These are phyloP conservation scores for Kodamaea arcana DNA, from an alignment of 1,139 yeast genomes.

Conservation along the genomic window DNA sequence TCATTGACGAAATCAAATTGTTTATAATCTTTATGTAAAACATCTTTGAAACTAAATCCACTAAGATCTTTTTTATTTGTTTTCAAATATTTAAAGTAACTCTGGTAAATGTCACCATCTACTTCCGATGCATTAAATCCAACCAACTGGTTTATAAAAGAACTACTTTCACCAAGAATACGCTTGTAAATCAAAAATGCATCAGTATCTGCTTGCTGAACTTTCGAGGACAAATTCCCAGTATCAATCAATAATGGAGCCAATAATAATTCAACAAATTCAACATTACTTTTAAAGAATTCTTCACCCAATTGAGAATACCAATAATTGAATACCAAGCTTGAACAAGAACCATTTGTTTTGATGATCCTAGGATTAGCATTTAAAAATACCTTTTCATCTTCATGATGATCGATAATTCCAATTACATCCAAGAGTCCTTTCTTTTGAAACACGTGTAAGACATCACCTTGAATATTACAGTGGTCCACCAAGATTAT, in stretches of 20 bases:
- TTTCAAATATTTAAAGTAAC: constrained; percentile 31
- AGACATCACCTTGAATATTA: constrained; percentile 51
- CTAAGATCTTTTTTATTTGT: constrained; percentile 57
- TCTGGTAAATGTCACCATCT: constrained; percentile 7
- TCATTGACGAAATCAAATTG: constrained; percentile 50
- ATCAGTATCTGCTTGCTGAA: constrained; percentile 49
- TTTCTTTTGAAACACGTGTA: constrained; percentile 19
- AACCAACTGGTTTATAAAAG: background rate
- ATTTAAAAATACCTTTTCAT: constrained; percentile 48
- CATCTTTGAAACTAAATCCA: constrained; percentile 55
- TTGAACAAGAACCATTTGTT: constrained; percentile 73
- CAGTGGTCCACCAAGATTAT: constrained; percentile 82
- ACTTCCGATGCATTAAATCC: constrained; percentile 1
- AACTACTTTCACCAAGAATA: constrained; percentile 10
- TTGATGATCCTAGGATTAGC: constrained; percentile 58
- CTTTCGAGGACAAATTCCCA: constrained; percentile 54
- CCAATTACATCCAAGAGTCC: constrained; percentile 42
- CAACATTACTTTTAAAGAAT: constrained; percentile 19
- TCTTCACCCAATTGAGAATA: constrained; percentile 20
- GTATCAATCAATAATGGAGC: constrained; percentile 78
- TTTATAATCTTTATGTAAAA: constrained; percentile 80
- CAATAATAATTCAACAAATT: constrained; percentile 47
- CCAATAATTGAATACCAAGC: constrained; percentile 68
- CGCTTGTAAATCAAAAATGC: constrained; percentile 37
- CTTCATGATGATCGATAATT: constrained; percentile 85